Evolutionary conservation across 805 yeast species (phyloP).

Genomic region (Wickerhamiella sorbophila): DNA sequence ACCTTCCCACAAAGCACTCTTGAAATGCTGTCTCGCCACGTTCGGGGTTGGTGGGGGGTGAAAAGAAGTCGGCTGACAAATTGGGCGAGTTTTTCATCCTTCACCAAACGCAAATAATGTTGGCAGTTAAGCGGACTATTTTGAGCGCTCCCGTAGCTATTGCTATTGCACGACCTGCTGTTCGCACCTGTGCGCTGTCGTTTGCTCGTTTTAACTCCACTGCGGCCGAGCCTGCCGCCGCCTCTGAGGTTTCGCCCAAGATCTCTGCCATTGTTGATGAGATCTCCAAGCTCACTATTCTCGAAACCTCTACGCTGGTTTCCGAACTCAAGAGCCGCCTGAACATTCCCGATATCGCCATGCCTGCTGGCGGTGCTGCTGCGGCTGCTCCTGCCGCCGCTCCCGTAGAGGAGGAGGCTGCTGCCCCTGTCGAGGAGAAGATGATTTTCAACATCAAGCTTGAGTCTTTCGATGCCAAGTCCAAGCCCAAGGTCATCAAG

Average conservation of each 20-base stretch:
- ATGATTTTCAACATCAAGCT: slow-evolving; percentile 84
- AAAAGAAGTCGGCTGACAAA: not conserved
- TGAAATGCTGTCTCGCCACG: not conserved
- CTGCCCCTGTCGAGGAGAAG: slow-evolving; percentile 79
- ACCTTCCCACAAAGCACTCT: too few species aligned
- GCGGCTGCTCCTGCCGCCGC: slow-evolving; percentile 51
- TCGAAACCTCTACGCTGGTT: slow-evolving; percentile 84
- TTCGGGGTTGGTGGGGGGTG: not conserved
- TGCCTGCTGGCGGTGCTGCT: slow-evolving; percentile 57
- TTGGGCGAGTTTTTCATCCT: slow-evolving; percentile 2
- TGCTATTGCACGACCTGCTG: slow-evolving; percentile 2
- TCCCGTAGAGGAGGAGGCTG: slow-evolving; percentile 55
- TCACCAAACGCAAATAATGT: not conserved
- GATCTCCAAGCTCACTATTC: slow-evolving; percentile 75
- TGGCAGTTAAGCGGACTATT: slow-evolving; percentile 2
- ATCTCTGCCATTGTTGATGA: slow-evolving; percentile 77
- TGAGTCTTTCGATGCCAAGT: slow-evolving; percentile 84
- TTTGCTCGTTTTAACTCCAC: slow-evolving; percentile 29
- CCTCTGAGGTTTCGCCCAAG: slow-evolving; percentile 62
- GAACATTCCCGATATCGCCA: slow-evolving; percentile 85
- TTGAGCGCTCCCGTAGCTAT: not conserved
- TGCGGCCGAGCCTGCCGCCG: slow-evolving; percentile 21
- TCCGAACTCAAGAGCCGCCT: slow-evolving; percentile 54
- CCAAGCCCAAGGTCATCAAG: slow-evolving; percentile 95
- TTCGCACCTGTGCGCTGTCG: slow-evolving; percentile 3